Evolutionary conservation across 2,329 filamentous ascomycete genomes (phyloP).

Genomic region (Phoma herbarum): DNA sequence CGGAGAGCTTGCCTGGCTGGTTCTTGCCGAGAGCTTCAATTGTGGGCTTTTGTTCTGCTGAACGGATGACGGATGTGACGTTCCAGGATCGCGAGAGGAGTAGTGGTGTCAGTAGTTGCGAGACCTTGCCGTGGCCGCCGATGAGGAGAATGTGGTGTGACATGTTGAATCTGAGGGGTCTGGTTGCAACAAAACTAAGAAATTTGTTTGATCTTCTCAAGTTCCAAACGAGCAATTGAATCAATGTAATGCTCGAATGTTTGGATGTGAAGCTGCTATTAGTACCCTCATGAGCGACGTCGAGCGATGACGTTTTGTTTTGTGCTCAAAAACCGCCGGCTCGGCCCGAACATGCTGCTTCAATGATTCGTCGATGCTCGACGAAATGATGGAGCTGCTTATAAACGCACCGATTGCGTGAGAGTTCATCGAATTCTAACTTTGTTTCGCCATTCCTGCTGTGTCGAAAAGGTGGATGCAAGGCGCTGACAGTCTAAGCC

Average conservation of each 20-base stretch:
- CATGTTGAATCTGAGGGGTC: constrained; percentile 30
- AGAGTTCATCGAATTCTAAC: constrained; percentile 2
- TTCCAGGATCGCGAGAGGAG: constrained; percentile 78
- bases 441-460: background rate
- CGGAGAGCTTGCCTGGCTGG: constrained; percentile 70
- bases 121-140: constrained; percentile 82
- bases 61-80: constrained; percentile 80
- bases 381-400: constrained; percentile 10
- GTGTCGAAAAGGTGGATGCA: background rate
- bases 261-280: constrained; percentile 5
- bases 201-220: background rate
- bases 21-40: constrained; percentile 69
- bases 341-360: constrained; percentile 10
- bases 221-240: background rate
- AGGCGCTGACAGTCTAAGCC: background rate
- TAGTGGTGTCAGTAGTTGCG: constrained; percentile 77
- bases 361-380: constrained; percentile 9
- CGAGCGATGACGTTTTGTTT: constrained; percentile 21
- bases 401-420: constrained; percentile 21
- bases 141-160: constrained; percentile 68
- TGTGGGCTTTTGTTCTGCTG: constrained; percentile 70
- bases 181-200: background rate
- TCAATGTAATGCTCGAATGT: background rate
- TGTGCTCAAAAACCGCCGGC: too few relatives aligned
- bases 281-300: constrained; percentile 14